Base-by-base conservation (phyloP, 1,139 yeast species). In the Kodamaea ohmeri region DNA sequence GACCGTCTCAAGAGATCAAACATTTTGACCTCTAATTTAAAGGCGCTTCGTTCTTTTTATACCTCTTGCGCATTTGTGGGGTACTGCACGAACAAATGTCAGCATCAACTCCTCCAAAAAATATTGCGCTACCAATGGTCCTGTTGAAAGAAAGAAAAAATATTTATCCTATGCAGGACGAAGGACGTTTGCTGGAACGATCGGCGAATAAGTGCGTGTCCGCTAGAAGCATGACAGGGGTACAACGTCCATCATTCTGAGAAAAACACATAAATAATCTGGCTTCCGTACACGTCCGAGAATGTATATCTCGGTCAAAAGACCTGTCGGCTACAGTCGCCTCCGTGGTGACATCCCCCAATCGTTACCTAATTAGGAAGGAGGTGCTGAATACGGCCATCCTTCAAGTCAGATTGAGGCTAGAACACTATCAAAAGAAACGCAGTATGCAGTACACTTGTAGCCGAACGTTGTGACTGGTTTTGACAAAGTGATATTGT, bases 1-100 rank as follows among this genome's bases (percentile, higher is more conserved):
- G 41, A 32, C 15, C 37, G 24, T 17, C 30, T 36, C 22, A 34
- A 13, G 32, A 34, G 11, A 8, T 16, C 26, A 29, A 32, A 11
- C 35, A 24, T 21, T 19, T 17, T 17, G 17, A 11, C 25, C 19
- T 17, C 18, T 34, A 20, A 21, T 27, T 24, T 7, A 3, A 4
- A 7, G 37, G 32, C 27, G 18, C 32, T 28, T 17, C 17, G 3
- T 7, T 27, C 24, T 28, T 15, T 19, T 21, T 34, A 34, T 20
- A 18, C 14, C 17, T 6, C 21, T 6, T 12, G 14, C 7, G 32
- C 32, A 6, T 29, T n/a, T 29, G 21, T 19, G 32, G 22, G 32
- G 25, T 15, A 29, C 32, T 29, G 32, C 32, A 29, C 32, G 19
- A n/a, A 29, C 25, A 29, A 12, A 19, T 29, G 32, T 19, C 32